Base-by-base conservation (phyloP, 257 asterid species). In the Thymus quinquecostatus region DNA sequence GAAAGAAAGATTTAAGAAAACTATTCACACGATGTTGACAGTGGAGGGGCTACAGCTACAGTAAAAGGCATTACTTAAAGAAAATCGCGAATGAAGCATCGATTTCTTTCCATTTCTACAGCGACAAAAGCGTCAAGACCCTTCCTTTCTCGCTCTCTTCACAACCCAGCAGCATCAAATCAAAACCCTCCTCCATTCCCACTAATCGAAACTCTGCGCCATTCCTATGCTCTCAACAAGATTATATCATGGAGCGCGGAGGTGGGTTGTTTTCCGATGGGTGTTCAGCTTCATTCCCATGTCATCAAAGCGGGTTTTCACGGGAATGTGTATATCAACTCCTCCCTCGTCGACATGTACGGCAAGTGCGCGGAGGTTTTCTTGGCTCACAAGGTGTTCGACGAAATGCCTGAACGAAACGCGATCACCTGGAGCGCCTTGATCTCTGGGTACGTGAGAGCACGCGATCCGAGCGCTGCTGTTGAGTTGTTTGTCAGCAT, bases 381-480 rank as follows among this genome's bases (percentile, higher is more conserved):
- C n/a, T 47, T 64, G 47, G 91, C 85, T 29, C 86, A 77, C 43
- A 36, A 72, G 1, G 10, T 88, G 85, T 88, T 88, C 53, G 91
- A 71, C 36, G 91, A 86, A 88, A 86, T 81, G 83, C 83, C 86
- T 34, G 57, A 77, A 0, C 72, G 81, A 53, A 88, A 83, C 51
- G 79, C 64, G 3, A 87, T 86, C 12, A 38, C 89, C 34, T 84
- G 91, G 91, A 80, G 83, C 63, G 71, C 86, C 1, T 77, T 88
- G 78, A 80, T 88, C 68, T 80, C 88, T 40, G 84, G 88, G 14
- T 86, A 85, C 54, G 80, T 82, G 70, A 80, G 75, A 11, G 60
- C 74, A 49, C 75, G 74, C 14, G 79, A 65, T 30, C 76, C 88
- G 8, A 7, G 6, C 40, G 13, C 56, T 27, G 85, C 86, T 8